Conservation (phyloP, 2,329 filamentous ascomycete genomes). For the Plenodomus lindquistii region DNA sequence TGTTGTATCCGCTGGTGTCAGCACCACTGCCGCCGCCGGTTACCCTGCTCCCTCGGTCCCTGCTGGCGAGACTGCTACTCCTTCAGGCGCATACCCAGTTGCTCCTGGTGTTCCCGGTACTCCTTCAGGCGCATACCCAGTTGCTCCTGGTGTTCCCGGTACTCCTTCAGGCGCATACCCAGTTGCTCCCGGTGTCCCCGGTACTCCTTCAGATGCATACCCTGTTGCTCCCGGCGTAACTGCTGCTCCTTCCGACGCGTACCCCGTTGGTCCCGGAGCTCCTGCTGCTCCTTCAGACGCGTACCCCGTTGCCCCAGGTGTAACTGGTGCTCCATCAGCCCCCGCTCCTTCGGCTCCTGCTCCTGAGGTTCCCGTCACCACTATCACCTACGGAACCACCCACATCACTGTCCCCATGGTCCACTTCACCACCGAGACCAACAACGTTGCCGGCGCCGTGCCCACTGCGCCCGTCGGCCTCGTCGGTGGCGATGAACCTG, state of each 20-base stretch:
- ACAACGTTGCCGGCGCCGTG: conserved; percentile 29
- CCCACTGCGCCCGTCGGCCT: conserved; percentile 42
- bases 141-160: conserved; percentile 8
- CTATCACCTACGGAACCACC: conserved; percentile 49
- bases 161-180: too few species aligned
- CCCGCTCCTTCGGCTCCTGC: conserved; percentile 8
- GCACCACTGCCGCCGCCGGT: conserved; percentile 11
- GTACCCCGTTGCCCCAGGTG: not conserved
- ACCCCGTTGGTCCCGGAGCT: too few species aligned
- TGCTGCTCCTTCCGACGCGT: too few species aligned
- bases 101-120: not conserved
- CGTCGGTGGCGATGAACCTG: conserved; percentile 37
- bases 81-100: too few species aligned
- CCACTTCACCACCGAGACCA: conserved; percentile 46
- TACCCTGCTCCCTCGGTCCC: not conserved
- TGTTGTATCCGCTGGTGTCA: too few species aligned
- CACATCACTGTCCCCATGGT: conserved; percentile 53
- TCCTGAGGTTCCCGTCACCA: conserved; percentile 33
- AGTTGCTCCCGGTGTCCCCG: not conserved
- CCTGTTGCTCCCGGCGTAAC: not conserved
- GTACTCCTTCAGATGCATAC: too few species aligned
- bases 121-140: not conserved
- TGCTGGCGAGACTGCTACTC: conserved; percentile 5
- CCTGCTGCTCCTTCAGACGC: conserved; percentile 9
- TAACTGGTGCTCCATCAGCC: too few species aligned